These are phyloP conservation scores for Dipteronia dyeriana DNA, from an alignment of 345 rosid genomes.

Conservation along the genomic window DNA sequence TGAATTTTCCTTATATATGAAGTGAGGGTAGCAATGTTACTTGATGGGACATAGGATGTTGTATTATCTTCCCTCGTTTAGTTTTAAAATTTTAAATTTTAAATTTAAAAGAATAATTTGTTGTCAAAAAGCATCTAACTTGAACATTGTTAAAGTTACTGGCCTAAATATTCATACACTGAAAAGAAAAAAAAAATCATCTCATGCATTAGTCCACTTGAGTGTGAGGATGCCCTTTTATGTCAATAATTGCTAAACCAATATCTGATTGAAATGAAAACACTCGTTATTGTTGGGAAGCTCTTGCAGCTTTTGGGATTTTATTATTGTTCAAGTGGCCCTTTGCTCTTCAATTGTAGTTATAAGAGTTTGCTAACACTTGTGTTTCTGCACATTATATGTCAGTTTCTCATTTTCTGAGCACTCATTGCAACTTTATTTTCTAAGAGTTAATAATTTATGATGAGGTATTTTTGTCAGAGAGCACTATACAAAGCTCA, in stretches of 20 bases:
- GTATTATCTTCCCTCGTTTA: neutral
- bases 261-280: neutral
- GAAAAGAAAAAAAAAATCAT: neutral
- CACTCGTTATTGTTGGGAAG: neutral
- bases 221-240: neutral
- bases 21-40: neutral
- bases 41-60: neutral
- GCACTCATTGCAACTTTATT: neutral
- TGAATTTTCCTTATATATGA: neutral
- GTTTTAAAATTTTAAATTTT: neutral
- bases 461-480: conserved; percentile 35
- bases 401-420: neutral
- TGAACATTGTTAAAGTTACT: neutral
- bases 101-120: neutral
- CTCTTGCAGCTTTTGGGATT: conserved; percentile 2
- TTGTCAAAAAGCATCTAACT: neutral
- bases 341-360: neutral
- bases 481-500: conserved; percentile 35
- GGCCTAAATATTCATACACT: neutral
- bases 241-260: neutral
- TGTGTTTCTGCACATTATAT: neutral
- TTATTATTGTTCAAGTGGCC: neutral
- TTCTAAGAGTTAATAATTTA: conserved; percentile 10
- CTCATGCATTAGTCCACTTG: neutral
- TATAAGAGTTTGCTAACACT: neutral